Evolutionary conservation across 2,329 filamentous ascomycete species (phyloP).

Genomic region (Fonsecaea monophora): DNA sequence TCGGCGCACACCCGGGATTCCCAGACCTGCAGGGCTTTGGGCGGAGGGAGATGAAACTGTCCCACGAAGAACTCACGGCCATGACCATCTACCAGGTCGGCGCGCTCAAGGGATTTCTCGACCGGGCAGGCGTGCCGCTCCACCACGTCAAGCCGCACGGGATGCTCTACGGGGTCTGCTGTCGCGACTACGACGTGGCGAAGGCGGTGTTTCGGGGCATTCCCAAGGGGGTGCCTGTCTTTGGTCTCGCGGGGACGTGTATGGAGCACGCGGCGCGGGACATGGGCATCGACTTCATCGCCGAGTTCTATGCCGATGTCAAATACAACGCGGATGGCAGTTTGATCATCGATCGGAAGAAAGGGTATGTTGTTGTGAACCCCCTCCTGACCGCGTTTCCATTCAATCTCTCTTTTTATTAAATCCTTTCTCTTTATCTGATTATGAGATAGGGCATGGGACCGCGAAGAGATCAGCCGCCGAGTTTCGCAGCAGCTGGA

Average conservation of each 20-base stretch:
- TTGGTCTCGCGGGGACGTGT: constrained; percentile 61
- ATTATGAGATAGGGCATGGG: constrained; percentile 51
- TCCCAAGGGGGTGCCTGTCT: constrained; percentile 58
- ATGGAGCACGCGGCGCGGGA: constrained; percentile 61
- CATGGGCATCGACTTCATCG: constrained; percentile 60
- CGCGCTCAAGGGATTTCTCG: constrained; percentile 64
- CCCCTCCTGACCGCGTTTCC: no score
- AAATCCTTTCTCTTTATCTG: no score
- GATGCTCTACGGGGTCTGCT: constrained; percentile 64
- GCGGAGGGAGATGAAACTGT: constrained; percentile 65
- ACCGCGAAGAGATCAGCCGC: constrained; percentile 47
- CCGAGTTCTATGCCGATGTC: constrained; percentile 63
- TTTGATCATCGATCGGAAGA: constrained; percentile 64
- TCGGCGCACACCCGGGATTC: constrained; percentile 68
- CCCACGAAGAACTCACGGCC: constrained; percentile 63
- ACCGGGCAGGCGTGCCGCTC: constrained; percentile 62
- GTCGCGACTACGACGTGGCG: constrained; percentile 58
- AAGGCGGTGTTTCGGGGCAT: constrained; percentile 60
- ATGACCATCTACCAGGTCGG: constrained; percentile 68
- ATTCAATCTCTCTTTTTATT: no score
- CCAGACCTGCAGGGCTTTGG: constrained; percentile 71
- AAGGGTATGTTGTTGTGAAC: constrained; percentile 41
- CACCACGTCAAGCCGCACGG: constrained; percentile 70
- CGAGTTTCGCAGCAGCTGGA: constrained; percentile 52
- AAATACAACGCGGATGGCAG: constrained; percentile 59